phyloP scores from a whole-genome alignment of 352 stramenopile genomes.

The Pythium scleroteichum region DNA sequence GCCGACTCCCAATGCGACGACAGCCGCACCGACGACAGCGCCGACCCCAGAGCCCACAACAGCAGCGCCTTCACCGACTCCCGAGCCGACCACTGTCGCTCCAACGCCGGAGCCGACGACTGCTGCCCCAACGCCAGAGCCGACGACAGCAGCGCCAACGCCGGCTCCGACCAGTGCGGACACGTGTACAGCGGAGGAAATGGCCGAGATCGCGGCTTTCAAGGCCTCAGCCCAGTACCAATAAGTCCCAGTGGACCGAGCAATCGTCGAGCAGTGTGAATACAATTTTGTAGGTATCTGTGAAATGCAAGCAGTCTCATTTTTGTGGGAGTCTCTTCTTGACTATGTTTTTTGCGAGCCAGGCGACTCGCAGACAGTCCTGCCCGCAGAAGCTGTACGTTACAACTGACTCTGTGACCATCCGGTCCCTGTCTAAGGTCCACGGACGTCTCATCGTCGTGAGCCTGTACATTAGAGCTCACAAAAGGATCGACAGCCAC shows the following conservation, averaged over 20 bases:
- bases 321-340: no score
- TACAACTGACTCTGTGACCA: no score
- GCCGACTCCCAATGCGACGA: not conserved
- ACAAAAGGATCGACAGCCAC: no score
- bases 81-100: not conserved
- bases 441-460: no score
- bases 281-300: constrained; percentile 9
- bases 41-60: constrained; percentile 2
- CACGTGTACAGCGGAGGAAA: constrained; percentile 20
- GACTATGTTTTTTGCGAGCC: no score
- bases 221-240: constrained; percentile 12
- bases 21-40: not conserved
- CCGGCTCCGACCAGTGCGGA: constrained; percentile 7
- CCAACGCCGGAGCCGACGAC: constrained; percentile 10
- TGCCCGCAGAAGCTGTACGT: no score
- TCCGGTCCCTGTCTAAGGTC: no score
- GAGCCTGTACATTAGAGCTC: no score
- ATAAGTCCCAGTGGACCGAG: not conserved
- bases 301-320: not conserved
- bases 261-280: not conserved
- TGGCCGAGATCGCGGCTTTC: constrained; percentile 24
- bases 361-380: no score
- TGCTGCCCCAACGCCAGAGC: not conserved
- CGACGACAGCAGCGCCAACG: constrained; percentile 5
- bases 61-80: constrained; percentile 1